These are phyloP conservation scores for Clohesyomyces aquaticus DNA, from an alignment of 495 filamentous ascomycete genomes.

Conservation along the genomic window DNA sequence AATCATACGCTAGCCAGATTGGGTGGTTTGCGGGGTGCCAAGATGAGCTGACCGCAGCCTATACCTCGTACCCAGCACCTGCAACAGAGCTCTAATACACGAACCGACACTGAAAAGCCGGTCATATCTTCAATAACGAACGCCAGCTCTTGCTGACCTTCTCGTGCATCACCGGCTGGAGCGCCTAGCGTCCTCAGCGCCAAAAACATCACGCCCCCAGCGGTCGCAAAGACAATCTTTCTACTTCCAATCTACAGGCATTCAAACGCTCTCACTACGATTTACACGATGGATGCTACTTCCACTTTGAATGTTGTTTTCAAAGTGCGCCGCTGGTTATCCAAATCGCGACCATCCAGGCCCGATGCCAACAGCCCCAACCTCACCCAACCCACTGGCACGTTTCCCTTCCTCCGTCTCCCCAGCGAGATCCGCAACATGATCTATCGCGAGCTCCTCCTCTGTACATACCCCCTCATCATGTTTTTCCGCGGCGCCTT, in stretches of 20 bases:
- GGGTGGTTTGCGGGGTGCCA: background rate
- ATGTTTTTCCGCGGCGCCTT: background rate
- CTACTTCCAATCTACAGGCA: background rate
- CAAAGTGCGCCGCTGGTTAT: conserved; percentile 7
- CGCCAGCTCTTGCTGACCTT: background rate
- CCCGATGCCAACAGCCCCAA: conserved; percentile 1
- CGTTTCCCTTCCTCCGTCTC: conserved; percentile 13
- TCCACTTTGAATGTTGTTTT: background rate
- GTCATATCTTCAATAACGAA: background rate
- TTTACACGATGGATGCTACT: conserved; percentile 7
- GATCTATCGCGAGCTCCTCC: conserved; percentile 15
- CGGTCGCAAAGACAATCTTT: background rate
- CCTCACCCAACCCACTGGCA: background rate
- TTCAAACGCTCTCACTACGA: conserved; percentile 2
- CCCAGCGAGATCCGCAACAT: conserved; percentile 14
- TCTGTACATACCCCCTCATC: conserved; percentile 4
- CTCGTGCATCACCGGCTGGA: background rate
- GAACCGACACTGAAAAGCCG: background rate
- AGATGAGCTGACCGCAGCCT: background rate
- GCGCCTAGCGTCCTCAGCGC: background rate
- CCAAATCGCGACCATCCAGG: conserved; percentile 5
- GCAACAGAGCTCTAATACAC: background rate
- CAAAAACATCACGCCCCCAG: background rate
- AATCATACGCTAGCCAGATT: background rate
- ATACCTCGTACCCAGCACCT: background rate